phyloP scores from a whole-genome alignment of 257 asterid species.

The Solanum acaule region DNA sequence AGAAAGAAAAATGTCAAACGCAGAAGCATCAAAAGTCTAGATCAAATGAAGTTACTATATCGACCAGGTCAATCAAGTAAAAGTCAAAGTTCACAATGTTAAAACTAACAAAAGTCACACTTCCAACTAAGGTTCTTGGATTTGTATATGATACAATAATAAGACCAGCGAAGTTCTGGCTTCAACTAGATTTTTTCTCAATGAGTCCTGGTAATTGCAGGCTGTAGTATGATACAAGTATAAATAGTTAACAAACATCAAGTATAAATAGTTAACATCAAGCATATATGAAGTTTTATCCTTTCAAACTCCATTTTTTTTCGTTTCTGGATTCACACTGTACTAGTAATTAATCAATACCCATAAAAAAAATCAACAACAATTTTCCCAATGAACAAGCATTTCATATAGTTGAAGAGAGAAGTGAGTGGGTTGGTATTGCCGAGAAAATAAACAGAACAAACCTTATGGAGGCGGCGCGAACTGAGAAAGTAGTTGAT shows the following conservation, averaged over 20 bases:
- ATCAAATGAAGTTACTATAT: not conserved
- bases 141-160: not conserved
- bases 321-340: too few relatives aligned
- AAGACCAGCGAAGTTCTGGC: not conserved
- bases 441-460: too few relatives aligned
- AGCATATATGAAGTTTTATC: too few relatives aligned
- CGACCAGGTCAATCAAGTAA: not conserved
- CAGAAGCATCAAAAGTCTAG: not conserved
- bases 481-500: too few relatives aligned
- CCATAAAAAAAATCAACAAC: too few relatives aligned
- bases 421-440: too few relatives aligned
- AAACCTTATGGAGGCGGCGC: too few relatives aligned
- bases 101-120: not conserved
- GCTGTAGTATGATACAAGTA: not conserved
- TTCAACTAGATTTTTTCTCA: not conserved
- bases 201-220: not conserved
- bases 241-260: not conserved
- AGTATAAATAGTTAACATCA: too few relatives aligned
- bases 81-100: not conserved
- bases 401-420: too few relatives aligned
- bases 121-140: not conserved
- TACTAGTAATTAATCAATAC: too few relatives aligned
- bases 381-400: too few relatives aligned
- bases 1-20: not conserved
- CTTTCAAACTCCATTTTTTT: too few relatives aligned